Conservation (phyloP, 139 green algal genomes). For the Medakamo hakoo region DNA sequence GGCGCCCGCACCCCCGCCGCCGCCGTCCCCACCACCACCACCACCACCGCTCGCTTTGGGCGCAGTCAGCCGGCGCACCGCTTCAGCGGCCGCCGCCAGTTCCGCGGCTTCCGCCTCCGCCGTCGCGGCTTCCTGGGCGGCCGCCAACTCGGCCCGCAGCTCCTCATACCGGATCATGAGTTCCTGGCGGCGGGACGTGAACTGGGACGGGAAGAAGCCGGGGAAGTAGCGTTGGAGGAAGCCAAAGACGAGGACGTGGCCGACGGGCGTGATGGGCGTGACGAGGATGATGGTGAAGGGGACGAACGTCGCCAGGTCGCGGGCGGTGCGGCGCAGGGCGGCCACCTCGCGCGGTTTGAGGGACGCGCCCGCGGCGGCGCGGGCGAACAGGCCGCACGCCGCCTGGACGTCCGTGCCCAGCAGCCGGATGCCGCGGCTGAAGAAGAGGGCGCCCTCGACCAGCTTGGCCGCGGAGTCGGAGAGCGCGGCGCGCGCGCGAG, state of each 20-base stretch:
- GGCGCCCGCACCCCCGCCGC: neutral
- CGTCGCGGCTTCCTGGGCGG: conserved; percentile 35
- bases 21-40: neutral
- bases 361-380: conserved; percentile 53
- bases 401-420: conserved; percentile 49
- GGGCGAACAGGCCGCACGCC: conserved; percentile 47
- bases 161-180: conserved; percentile 68
- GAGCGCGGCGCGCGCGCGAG: conserved; percentile 2
- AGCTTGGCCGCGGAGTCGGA: conserved; percentile 8
- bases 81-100: conserved; percentile 37
- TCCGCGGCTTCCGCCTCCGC: conserved; percentile 48
- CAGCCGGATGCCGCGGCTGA: conserved; percentile 57
- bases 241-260: conserved; percentile 92
- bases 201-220: conserved; percentile 89
- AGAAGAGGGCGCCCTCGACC: conserved; percentile 67
- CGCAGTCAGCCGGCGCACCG: conserved; percentile 40
- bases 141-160: conserved; percentile 43
- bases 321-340: conserved; percentile 71
- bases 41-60: no score
- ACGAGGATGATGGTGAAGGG: conserved; percentile 98
- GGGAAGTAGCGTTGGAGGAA: conserved; percentile 98
- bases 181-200: conserved; percentile 70
- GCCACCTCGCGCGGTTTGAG: conserved; percentile 81
- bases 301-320: conserved; percentile 84
- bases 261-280: conserved; percentile 83